These are phyloP conservation scores for Xylaria sp. DNA, from an alignment of 495 filamentous ascomycete species.

Conservation along the genomic window DNA sequence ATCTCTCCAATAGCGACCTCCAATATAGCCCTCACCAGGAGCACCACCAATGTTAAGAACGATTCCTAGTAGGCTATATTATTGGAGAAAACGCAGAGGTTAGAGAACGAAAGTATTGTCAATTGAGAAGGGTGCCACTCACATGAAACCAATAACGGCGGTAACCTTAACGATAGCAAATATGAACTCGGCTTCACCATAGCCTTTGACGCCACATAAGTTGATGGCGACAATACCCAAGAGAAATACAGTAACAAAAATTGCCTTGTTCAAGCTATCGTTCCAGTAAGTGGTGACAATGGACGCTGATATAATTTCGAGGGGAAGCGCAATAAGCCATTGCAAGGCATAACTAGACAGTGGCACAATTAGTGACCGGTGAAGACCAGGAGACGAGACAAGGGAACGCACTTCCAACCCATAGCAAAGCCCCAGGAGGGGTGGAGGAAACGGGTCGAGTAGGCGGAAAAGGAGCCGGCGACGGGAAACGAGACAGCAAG, in stretches of 20 bases:
- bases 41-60: constrained; percentile 82
- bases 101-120: background rate
- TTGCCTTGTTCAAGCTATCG: constrained; percentile 66
- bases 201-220: constrained; percentile 83
- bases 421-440: constrained; percentile 98
- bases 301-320: constrained; percentile 90
- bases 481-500: constrained; percentile 91
- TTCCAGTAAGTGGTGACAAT: constrained; percentile 91
- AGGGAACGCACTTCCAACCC: constrained; percentile 82
- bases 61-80: constrained; percentile 73
- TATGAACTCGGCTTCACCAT: constrained; percentile 90
- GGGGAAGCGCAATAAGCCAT: constrained; percentile 87
- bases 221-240: constrained; percentile 78
- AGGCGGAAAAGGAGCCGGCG: constrained; percentile 90
- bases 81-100: background rate
- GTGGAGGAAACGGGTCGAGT: constrained; percentile 90
- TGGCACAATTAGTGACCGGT: constrained; percentile 4
- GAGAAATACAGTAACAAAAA: constrained; percentile 88
- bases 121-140: constrained; percentile 40
- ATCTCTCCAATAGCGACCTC: constrained; percentile 79
- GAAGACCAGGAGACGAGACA: constrained; percentile 2
- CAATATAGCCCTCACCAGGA: constrained; percentile 77
- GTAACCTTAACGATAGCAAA: constrained; percentile 87
- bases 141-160: constrained; percentile 90
- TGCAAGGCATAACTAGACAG: constrained; percentile 79